A percentile compares a stretch with the other conserved stretches of the same genome.
Conservation (phyloP, 2,329 filamentous ascomycete genomes). For the Sclerotinia sclerotiorum region DNA sequence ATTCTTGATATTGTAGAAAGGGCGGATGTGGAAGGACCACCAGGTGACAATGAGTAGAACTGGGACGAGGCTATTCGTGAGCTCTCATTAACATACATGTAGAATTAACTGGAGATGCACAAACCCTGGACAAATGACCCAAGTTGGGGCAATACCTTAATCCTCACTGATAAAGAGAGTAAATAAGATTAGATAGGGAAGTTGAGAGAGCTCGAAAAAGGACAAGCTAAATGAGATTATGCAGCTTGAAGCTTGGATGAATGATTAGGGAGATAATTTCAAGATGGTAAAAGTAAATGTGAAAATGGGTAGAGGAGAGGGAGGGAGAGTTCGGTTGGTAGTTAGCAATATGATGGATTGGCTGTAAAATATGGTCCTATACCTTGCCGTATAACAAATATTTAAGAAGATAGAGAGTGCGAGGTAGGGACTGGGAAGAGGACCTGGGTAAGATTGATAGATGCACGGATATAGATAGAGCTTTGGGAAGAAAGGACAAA, state of each 20-base stretch:
- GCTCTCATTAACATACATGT: slow-evolving; percentile 2
- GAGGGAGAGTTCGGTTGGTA: background rate
- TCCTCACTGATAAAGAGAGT: background rate
- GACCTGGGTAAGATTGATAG: slow-evolving; percentile 4
- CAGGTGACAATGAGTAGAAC: slow-evolving; percentile 19
- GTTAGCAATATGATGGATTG: background rate
- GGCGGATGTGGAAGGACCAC: slow-evolving; percentile 5
- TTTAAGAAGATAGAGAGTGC: background rate
- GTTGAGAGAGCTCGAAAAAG: background rate
- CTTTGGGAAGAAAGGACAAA: background rate
- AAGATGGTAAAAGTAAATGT: background rate
- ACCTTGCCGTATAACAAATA: slow-evolving; percentile 6
- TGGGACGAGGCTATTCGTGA: slow-evolving; percentile 20
- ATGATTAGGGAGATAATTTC: background rate
- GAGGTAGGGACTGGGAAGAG: background rate
- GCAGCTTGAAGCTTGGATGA: slow-evolving; percentile 13
- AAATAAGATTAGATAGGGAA: background rate
- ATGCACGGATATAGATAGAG: slow-evolving; percentile 3
- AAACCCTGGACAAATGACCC: slow-evolving; percentile 1
- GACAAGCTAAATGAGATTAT: background rate
- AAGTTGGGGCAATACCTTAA: background rate
- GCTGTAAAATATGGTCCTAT: background rate
- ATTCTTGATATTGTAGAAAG: slow-evolving; percentile 3
- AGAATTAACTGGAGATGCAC: background rate
- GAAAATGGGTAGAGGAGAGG: background rate